Conservation (phyloP, 352 stramenopile species). For the Phytophthora syringae region DNA sequence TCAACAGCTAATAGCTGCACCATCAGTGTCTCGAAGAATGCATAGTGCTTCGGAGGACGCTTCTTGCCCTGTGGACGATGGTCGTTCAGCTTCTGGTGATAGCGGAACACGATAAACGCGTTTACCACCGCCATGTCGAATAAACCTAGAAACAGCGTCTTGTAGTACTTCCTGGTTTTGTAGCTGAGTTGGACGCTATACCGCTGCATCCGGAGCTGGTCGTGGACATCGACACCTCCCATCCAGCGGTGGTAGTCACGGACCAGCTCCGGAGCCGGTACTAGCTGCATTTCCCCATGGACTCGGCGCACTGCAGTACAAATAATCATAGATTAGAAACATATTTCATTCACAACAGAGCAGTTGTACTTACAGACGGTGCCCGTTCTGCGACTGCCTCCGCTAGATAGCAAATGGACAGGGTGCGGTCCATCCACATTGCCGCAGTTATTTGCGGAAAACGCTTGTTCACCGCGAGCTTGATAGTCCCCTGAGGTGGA, state of each 20-base stretch:
- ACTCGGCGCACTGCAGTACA: neutral
- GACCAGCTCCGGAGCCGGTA: neutral
- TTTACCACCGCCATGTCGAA: conserved; percentile 30
- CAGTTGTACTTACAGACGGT: too few relatives aligned
- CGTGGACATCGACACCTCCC: neutral
- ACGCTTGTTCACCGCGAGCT: too few relatives aligned
- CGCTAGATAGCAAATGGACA: too few relatives aligned
- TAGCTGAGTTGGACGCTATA: conserved; percentile 8
- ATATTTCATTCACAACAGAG: too few relatives aligned
- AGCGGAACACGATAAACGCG: conserved; percentile 15
- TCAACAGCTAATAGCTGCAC: neutral
- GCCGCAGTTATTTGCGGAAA: too few relatives aligned
- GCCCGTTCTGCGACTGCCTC: too few relatives aligned
- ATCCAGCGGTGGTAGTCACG: conserved; percentile 1
- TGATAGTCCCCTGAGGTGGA: too few relatives aligned
- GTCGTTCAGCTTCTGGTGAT: neutral
- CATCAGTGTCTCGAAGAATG: neutral
- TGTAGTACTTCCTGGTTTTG: conserved; percentile 11
- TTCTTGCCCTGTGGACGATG: neutral
- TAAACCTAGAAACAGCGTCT: conserved; percentile 4
- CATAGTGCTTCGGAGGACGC: neutral
- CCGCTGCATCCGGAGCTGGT: conserved; percentile 1
- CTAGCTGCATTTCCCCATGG: neutral
- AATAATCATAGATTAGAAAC: too few relatives aligned
- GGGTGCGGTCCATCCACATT: too few relatives aligned